These are phyloP conservation scores for Kwoniella newhampshirensis DNA, from an alignment of 768 basidiomycete species.

Conservation along the genomic window DNA sequence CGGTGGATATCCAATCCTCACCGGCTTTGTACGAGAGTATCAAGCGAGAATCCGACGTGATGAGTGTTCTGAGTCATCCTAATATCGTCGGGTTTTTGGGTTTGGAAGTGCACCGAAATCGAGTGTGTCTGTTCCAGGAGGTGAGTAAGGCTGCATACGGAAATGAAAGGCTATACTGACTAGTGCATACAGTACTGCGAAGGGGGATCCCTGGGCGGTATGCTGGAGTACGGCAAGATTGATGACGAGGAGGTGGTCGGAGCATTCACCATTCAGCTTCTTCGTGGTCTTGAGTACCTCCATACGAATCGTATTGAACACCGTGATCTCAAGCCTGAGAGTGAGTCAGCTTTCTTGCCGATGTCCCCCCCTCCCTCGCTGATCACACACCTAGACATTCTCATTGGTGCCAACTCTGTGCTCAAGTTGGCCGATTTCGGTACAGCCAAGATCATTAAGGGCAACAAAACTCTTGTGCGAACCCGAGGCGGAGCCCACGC, in stretches of 20 bases:
- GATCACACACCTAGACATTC: slow-evolving; percentile 78
- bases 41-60: slow-evolving; percentile 91
- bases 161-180: not conserved
- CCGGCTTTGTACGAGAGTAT: slow-evolving; percentile 89
- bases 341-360: slow-evolving; percentile 59
- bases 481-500: slow-evolving; percentile 56
- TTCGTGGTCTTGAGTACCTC: slow-evolving; percentile 88
- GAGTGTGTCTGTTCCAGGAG: slow-evolving; percentile 22
- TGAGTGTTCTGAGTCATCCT: slow-evolving; percentile 96
- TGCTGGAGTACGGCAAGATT: slow-evolving; percentile 88
- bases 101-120: slow-evolving; percentile 62
- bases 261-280: slow-evolving; percentile 94
- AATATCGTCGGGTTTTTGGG: slow-evolving; percentile 99
- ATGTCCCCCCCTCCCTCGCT: too few relatives aligned
- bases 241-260: slow-evolving; percentile 96
- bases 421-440: slow-evolving; percentile 98
- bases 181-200: slow-evolving; percentile 66
- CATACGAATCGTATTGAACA: slow-evolving; percentile 91
- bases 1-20: slow-evolving; percentile 84
- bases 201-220: slow-evolving; percentile 83
- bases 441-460: slow-evolving; percentile 89
- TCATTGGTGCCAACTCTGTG: slow-evolving; percentile 64
- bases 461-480: slow-evolving; percentile 70
- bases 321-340: slow-evolving; percentile 97
- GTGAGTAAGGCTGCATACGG: slow-evolving; percentile 1